Percentiles rank a stretch among this genome's conserved stretches.
phyloP scores from a whole-genome alignment of 768 basidiomycete genomes.

The Clitopilus hobsonii region DNA sequence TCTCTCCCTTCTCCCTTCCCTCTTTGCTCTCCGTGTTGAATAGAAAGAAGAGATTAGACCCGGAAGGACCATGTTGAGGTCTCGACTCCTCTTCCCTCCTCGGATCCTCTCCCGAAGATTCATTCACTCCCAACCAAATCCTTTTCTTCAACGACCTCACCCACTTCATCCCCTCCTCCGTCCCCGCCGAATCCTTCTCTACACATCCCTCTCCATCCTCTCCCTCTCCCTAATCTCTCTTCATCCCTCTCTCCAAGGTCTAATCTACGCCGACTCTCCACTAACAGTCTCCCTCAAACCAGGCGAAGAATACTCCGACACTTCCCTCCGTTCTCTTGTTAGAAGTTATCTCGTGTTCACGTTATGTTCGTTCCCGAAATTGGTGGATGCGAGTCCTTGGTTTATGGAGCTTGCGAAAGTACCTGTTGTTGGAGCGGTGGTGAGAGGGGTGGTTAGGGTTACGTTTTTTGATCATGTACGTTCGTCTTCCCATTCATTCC shows the following conservation, averaged over 20 bases:
- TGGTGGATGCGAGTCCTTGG: constrained; percentile 73
- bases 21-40: too few species aligned
- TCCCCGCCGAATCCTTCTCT: constrained; percentile 25
- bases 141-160: not conserved
- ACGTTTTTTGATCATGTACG: constrained; percentile 86
- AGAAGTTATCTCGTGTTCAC: constrained; percentile 82
- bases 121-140: not conserved
- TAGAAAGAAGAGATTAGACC: too few species aligned
- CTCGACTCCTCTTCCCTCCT: not conserved
- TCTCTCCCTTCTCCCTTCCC: not conserved
- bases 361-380: constrained; percentile 67
- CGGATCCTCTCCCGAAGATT: not conserved
- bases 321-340: constrained; percentile 39
- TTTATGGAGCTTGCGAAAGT: constrained; percentile 53
- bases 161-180: constrained; percentile 6
- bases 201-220: not conserved
- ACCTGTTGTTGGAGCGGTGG: constrained; percentile 59
- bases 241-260: not conserved
- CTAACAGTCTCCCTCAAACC: not conserved
- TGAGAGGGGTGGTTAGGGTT: constrained; percentile 62
- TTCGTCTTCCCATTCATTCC: not conserved
- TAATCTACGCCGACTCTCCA: constrained; percentile 11
- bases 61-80: not conserved
- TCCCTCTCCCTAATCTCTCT: not conserved
- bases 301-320: constrained; percentile 8